Conservation (phyloP, 352 stramenopile species). For the Elongisporangium senticosum region DNA sequence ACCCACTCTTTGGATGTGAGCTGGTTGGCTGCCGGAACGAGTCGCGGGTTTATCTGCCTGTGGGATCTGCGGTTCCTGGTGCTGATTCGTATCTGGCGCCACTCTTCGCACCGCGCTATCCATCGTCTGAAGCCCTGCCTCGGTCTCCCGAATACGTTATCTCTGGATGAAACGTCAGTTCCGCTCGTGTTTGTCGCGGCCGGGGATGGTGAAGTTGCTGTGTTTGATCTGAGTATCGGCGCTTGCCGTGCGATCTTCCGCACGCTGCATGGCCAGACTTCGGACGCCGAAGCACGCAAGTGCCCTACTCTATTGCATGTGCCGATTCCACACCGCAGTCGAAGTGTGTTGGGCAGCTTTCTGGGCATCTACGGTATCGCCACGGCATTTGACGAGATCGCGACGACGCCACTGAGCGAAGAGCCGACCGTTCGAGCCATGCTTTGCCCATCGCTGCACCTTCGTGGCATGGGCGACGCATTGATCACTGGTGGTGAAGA, state of each 20-base stretch:
- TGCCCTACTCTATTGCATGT: constrained; percentile 74
- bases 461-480: constrained; percentile 72
- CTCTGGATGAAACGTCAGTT: constrained; percentile 65
- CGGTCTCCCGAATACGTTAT: constrained; percentile 70
- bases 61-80: constrained; percentile 96
- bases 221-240: constrained; percentile 86
- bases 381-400: constrained; percentile 80
- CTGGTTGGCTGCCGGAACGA: constrained; percentile 94
- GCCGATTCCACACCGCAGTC: constrained; percentile 66
- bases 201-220: constrained; percentile 89
- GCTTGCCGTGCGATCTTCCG: constrained; percentile 91
- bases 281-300: constrained; percentile 67
- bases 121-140: constrained; percentile 85
- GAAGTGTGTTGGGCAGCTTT: constrained; percentile 68
- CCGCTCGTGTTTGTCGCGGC: constrained; percentile 93
- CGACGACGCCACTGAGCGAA: constrained; percentile 60
- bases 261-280: constrained; percentile 71
- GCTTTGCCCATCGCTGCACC: constrained; percentile 83
- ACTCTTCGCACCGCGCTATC: constrained; percentile 89
- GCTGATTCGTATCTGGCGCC: constrained; percentile 94
- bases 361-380: constrained; percentile 77
- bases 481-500: constrained; percentile 95
- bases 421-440: constrained; percentile 84
- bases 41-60: constrained; percentile 91
- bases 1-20: constrained; percentile 93